Conservation (phyloP, 1,284 basidiomycete species). For the Macrocybe sp. region DNA sequence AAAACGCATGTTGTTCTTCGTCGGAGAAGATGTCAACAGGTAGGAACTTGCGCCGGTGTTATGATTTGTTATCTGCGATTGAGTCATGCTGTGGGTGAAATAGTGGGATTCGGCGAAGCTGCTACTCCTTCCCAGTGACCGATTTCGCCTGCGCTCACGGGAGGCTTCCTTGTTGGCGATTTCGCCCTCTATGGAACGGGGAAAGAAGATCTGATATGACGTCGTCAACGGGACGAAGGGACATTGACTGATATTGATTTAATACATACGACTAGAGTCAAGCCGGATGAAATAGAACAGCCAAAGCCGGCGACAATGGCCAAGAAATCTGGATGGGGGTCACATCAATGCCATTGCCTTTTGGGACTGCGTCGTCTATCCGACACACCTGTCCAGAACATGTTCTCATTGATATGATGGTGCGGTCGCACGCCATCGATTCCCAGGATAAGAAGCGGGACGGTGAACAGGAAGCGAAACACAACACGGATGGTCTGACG, state of each 20-base stretch:
- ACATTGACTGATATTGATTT: too few relatives aligned
- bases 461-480: slow-evolving; percentile 64
- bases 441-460: slow-evolving; percentile 60
- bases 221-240: background rate
- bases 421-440: slow-evolving; percentile 60
- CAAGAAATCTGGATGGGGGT: slow-evolving; percentile 44
- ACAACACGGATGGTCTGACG: slow-evolving; percentile 59
- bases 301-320: slow-evolving; percentile 56
- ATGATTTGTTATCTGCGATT: slow-evolving; percentile 17
- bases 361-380: background rate
- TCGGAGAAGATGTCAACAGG: slow-evolving; percentile 27
- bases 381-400: slow-evolving; percentile 41
- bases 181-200: slow-evolving; percentile 63
- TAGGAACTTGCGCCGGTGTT: slow-evolving; percentile 20
- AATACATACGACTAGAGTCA: slow-evolving; percentile 64
- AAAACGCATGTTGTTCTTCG: slow-evolving; percentile 17
- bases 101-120: slow-evolving; percentile 13
- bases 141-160: slow-evolving; percentile 27
- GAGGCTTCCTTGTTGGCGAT: slow-evolving; percentile 43
- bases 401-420: slow-evolving; percentile 57
- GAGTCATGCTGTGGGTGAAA: slow-evolving; percentile 15
- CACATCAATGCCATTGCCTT: background rate
- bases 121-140: slow-evolving; percentile 11
- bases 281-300: slow-evolving; percentile 57
- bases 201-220: slow-evolving; percentile 64